Evolutionary conservation across 768 basidiomycete genomes (phyloP).

Genomic region (Lentinula lateritia): DNA sequence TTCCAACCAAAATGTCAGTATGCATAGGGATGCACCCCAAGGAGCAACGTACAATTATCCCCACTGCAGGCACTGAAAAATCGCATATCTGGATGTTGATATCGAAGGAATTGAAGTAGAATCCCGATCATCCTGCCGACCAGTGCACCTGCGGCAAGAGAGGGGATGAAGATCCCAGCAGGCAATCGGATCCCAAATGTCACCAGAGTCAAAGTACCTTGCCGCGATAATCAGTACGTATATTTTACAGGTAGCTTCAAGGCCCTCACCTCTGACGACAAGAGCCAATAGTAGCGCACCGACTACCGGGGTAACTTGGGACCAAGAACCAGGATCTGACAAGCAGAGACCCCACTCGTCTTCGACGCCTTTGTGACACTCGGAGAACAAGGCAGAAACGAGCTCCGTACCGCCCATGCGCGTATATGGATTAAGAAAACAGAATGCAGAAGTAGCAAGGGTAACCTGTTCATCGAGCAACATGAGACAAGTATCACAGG

Average conservation of each 20-base stretch:
- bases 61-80: constrained; percentile 66
- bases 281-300: constrained; percentile 64
- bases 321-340: constrained; percentile 48
- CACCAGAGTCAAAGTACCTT: constrained; percentile 57
- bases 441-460: constrained; percentile 65
- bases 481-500: not conserved
- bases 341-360: constrained; percentile 69
- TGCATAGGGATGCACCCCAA: not conserved
- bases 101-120: constrained; percentile 69
- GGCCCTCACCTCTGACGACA: constrained; percentile 48
- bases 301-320: constrained; percentile 57
- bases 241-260: not conserved
- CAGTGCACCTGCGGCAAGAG: constrained; percentile 91
- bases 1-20: constrained; percentile 11
- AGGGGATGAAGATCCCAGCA: constrained; percentile 96
- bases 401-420: constrained; percentile 95
- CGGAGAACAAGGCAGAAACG: constrained; percentile 85
- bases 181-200: constrained; percentile 92
- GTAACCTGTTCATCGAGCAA: constrained; percentile 52
- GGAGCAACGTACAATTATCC: constrained; percentile 50
- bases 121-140: constrained; percentile 87
- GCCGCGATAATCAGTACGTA: constrained; percentile 36
- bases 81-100: constrained; percentile 47
- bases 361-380: constrained; percentile 60
- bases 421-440: constrained; percentile 86